Percentiles rank a stretch among this genome's conserved stretches.
Evolutionary conservation across 2,329 filamentous ascomycete species (phyloP).

Genomic region (Xylariaceae sp.): DNA sequence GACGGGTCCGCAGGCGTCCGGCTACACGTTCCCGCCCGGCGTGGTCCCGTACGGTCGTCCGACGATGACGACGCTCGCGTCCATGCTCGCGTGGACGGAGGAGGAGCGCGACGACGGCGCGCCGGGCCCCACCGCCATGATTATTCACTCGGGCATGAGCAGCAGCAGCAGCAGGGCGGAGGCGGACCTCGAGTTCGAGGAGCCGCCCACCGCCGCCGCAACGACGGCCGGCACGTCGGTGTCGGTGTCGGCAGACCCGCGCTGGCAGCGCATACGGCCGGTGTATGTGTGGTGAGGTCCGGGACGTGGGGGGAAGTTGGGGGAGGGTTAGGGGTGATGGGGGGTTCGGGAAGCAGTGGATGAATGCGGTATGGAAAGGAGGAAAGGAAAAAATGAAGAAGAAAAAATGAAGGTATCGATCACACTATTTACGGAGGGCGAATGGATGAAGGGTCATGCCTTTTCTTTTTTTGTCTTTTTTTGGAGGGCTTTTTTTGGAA

Average conservation of each 20-base stretch:
- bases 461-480: no score
- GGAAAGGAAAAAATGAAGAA: no score
- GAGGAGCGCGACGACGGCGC: slow-evolving; percentile 24
- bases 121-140: slow-evolving; percentile 19
- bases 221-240: slow-evolving; percentile 14
- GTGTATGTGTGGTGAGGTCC: slow-evolving; percentile 18
- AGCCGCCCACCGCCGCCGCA: slow-evolving; percentile 5
- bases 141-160: slow-evolving; percentile 15
- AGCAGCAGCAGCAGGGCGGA: not conserved
- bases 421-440: no score
- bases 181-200: slow-evolving; percentile 15
- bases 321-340: not conserved
- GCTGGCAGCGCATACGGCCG: slow-evolving; percentile 21
- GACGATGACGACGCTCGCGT: slow-evolving; percentile 29
- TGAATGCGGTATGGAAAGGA: no score
- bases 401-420: no score
- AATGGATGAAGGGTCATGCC: no score
- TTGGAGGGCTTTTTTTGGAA: no score
- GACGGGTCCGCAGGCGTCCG: slow-evolving; percentile 11
- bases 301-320: not conserved
- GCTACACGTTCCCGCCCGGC: slow-evolving; percentile 32
- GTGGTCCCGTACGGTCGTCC: slow-evolving; percentile 31
- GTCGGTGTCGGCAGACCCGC: slow-evolving; percentile 11
- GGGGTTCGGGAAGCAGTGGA: no score
- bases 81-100: slow-evolving; percentile 30